Base-by-base conservation (phyloP, 2,329 filamentous ascomycete species). In the Cercospora zeae-maydis region DNA sequence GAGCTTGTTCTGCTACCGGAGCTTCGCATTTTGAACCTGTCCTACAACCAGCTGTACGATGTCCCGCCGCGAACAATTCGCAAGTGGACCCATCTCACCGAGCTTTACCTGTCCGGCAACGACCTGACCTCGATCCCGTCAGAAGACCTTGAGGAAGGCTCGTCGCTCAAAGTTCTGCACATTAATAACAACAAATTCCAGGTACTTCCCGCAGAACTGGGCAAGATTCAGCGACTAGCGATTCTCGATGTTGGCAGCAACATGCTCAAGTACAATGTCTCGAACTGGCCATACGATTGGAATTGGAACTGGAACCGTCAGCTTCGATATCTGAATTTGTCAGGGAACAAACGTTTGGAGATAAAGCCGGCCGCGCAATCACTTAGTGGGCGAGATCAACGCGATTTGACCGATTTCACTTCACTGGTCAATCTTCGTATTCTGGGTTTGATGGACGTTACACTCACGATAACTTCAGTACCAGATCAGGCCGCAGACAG, bases 221-320 rank as follows among this genome's bases (percentile, higher is more conserved):
- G 92, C 65, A 92, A 96, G 75, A 92, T 96, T 49, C 91, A 92
- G 78, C 95, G 95, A 76, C 84, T 99, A 27, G 88, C 92, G 4
- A 89, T 97, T 55, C 82, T 99, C 56, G 95, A 99, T 77, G 96
- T 96, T 66, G 93, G 93, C 64, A 97, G 91, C 82, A 99, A 99
- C 74, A 88, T 86, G 21, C 82, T 99, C 62, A 99, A 98, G 77
- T 99, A 99, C 83, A 99, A 99, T 75, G 96, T 99, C 53, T 95
- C 92, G 31, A 99, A 99, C 73, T 96, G 96, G 83, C 95, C 93
- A 0, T 99, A 99, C 74, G 95, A 99, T 75, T 99, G 95, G 95
- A 99, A 99, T 72, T 99, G 95, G 95, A 98, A 98, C 73, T 91
- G 95, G 83, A 99, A 99, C 72, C 91, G 90, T 54, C 96, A 97